Conservation (phyloP, 129 eudicot genomes). For the Calendula officinalis region DNA sequence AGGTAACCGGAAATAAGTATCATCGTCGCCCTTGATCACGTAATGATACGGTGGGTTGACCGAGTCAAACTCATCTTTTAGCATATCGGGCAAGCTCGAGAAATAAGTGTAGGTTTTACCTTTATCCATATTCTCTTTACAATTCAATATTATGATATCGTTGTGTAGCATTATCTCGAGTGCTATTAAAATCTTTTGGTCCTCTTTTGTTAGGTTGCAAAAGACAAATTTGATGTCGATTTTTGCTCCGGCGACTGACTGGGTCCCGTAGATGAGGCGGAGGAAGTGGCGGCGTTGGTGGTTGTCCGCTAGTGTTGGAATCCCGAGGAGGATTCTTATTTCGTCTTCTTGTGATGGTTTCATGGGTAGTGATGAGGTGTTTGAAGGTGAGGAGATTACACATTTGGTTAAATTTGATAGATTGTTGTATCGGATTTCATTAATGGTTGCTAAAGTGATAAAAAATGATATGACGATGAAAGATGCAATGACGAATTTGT, state of each 20-base stretch:
- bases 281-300: constrained; percentile 76
- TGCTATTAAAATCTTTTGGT: constrained; percentile 65
- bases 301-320: constrained; percentile 70
- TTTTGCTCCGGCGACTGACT: constrained; percentile 48
- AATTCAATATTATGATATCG: constrained; percentile 76
- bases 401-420: constrained; percentile 48
- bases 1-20: constrained; percentile 57
- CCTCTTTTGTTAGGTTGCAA: constrained; percentile 90
- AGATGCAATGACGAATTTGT: constrained; percentile 43
- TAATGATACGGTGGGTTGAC: constrained; percentile 75
- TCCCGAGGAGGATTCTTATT: constrained; percentile 69
- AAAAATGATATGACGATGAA: constrained; percentile 55
- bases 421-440: constrained; percentile 52
- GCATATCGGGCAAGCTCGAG: constrained; percentile 73
- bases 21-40: constrained; percentile 82
- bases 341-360: constrained; percentile 40
- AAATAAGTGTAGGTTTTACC: constrained; percentile 87
- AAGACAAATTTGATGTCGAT: constrained; percentile 78
- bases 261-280: constrained; percentile 78
- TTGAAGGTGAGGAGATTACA: constrained; percentile 33
- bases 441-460: constrained; percentile 56
- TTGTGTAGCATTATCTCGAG: constrained; percentile 76
- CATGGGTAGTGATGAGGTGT: constrained; percentile 11
- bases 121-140: constrained; percentile 82
- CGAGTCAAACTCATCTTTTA: constrained; percentile 18